phyloP scores from a whole-genome alignment of 805 yeast species.

The Nakazawaea molendinolei region DNA sequence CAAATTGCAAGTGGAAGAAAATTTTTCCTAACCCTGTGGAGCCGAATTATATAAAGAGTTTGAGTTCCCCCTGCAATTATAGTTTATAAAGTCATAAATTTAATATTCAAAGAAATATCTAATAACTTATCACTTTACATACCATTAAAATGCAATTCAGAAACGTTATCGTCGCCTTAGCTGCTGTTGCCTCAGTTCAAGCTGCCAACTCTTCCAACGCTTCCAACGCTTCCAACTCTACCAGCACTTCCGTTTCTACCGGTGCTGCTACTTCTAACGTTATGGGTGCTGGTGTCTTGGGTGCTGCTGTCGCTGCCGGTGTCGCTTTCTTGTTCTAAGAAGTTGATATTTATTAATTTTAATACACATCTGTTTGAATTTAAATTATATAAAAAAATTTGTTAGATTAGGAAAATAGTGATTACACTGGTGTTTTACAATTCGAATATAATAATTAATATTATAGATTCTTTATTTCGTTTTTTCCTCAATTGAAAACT shows the following conservation, averaged over 20 bases:
- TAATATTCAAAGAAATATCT: too few species aligned
- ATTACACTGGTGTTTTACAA: slow-evolving; percentile 1
- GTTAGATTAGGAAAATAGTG: slow-evolving; percentile 3
- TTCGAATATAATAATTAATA: slow-evolving; percentile 5
- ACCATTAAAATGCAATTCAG: slow-evolving; percentile 60
- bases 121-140: not conserved
- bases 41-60: slow-evolving; percentile 3
- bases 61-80: not conserved
- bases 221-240: slow-evolving; percentile 37
- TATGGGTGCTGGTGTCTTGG: slow-evolving; percentile 67
- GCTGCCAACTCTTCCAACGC: slow-evolving; percentile 43
- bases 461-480: slow-evolving; percentile 7
- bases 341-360: slow-evolving; percentile 3
- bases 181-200: slow-evolving; percentile 63
- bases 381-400: slow-evolving; percentile 7
- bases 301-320: slow-evolving; percentile 85
- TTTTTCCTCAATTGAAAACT: not conserved
- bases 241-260: slow-evolving; percentile 36
- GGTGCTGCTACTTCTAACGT: slow-evolving; percentile 49
- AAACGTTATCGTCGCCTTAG: slow-evolving; percentile 58
- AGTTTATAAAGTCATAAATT: not conserved
- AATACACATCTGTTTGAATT: slow-evolving; percentile 1
- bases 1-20: not conserved
- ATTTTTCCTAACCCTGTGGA: not conserved
- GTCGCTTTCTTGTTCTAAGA: slow-evolving; percentile 36